Percentiles rank a stretch among this genome's conserved stretches.
phyloP scores from a whole-genome alignment of 2,329 filamentous ascomycete species.

The Fusarium sp. region DNA sequence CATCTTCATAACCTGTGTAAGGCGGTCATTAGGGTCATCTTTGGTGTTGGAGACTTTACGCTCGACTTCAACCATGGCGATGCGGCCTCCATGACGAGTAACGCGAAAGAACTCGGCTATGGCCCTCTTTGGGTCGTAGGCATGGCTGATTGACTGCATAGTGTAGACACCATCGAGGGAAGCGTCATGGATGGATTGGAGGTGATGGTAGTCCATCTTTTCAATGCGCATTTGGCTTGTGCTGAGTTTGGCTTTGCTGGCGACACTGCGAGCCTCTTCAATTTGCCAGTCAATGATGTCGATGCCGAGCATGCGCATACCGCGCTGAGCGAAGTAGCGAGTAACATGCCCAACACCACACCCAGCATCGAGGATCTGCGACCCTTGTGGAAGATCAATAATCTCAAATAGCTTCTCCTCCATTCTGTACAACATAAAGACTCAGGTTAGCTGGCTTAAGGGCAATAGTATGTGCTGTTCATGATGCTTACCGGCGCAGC shows the following conservation, averaged over 20 bases:
- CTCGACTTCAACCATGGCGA: constrained; percentile 3
- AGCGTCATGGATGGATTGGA: neutral
- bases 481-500: neutral
- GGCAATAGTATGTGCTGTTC: too few species aligned
- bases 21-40: neutral
- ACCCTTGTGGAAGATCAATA: neutral
- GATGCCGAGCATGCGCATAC: constrained; percentile 2
- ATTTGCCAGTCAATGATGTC: constrained; percentile 2
- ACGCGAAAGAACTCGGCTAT: neutral
- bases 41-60: neutral
- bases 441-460: neutral
- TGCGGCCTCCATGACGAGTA: neutral
- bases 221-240: neutral
- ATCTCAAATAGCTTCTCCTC: constrained; percentile 4
- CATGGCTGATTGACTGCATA: constrained; percentile 1
- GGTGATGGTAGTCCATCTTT: constrained; percentile 5
- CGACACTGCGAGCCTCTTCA: neutral
- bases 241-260: neutral
- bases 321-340: neutral
- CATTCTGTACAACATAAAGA: neutral
- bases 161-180: constrained; percentile 5
- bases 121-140: neutral
- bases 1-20: neutral
- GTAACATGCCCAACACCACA: constrained; percentile 5
- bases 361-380: constrained; percentile 8